These are phyloP conservation scores for Asclepias syriaca DNA, from an alignment of 257 asterid genomes.

Conservation along the genomic window DNA sequence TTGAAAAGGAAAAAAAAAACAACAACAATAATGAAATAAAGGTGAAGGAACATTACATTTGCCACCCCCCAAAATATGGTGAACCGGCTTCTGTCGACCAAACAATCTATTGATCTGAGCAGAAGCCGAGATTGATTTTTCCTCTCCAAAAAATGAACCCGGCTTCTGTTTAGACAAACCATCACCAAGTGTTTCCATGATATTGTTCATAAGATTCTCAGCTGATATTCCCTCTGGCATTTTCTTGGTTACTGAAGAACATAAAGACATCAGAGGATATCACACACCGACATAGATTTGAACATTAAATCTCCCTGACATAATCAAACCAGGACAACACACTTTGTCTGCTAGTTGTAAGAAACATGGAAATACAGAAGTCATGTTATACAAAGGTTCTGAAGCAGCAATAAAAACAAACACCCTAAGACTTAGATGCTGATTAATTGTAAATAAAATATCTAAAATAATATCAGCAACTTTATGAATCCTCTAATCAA, in stretches of 20 bases:
- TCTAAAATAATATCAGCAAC: not conserved
- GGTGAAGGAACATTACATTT: slow-evolving; percentile 40
- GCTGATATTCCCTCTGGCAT: slow-evolving; percentile 77
- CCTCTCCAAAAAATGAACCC: slow-evolving; percentile 48
- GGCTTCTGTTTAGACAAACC: slow-evolving; percentile 49
- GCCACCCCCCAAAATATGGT: slow-evolving; percentile 80
- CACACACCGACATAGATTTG: not conserved
- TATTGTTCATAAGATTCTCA: slow-evolving; percentile 55
- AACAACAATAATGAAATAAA: not conserved
- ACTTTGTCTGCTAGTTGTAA: not conserved
- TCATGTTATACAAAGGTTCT: not conserved
- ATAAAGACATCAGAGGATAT: not conserved
- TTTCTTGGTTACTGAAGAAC: slow-evolving; percentile 19
- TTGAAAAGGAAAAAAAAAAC: not conserved
- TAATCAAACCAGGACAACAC: not conserved
- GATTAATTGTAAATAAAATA: not conserved
- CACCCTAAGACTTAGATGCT: not conserved
- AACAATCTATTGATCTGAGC: slow-evolving; percentile 52
- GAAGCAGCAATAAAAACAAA: not conserved
- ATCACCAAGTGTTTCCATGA: slow-evolving; percentile 57
- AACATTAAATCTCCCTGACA: not conserved
- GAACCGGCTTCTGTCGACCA: slow-evolving; percentile 80
- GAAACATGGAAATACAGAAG: not conserved
- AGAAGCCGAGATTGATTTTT: slow-evolving; percentile 34
- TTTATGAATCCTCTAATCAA: not conserved